Evolutionary conservation across 2,329 filamentous ascomycete genomes (phyloP), one percentile per base, ranked within the genome.

Genomic region (Aspergillus niger): DNA sequence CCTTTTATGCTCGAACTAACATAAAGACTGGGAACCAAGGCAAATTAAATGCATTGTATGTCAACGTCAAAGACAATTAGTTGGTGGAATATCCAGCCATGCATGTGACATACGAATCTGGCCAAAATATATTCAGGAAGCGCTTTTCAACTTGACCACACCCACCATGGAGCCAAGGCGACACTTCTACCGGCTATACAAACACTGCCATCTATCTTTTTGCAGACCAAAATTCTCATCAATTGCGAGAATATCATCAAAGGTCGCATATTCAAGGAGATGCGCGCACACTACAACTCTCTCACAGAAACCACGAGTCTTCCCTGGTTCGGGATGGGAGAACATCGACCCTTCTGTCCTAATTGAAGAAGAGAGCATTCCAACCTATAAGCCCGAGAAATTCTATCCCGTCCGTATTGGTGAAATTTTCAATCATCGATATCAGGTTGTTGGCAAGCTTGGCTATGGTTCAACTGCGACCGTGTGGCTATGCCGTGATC

Each of bases 401-500:
- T 64, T 58, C 44, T 64, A 61, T 47, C 62, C 56, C 10, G 60
- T 57, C 13, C 26, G 24, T 36, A 58, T 61, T 7, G 55, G 62
- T 6, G 62, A 64, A 48, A 55, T 60, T 17, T 41, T 62, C 6
- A 55, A 64, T n/a, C n/a, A 32, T 13, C 59, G 54, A 20, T 66
- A 63, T 52, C 62, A 66, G 38, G 50, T 61, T 4, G 43, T 64
- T 8, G 62, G 55, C 36, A 66, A 66, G 44, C 24, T 63, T 10
- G 64, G 64, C 5, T 64, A 63, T 52, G 62, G 60, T 11, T 57
- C 52, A 17, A 63, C 24, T 28, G 39, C 64, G 22, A 66, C 62
- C 5, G 60, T 65, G 15, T 60, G 58, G 58, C 36, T 56, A 10
- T 55, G 56, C 30, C 60, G 60, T 4, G 60, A 62, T 30, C 8